These are phyloP conservation scores for Colletotrichum liaoningense DNA, from an alignment of 2,329 filamentous ascomycete genomes.

Conservation along the genomic window DNA sequence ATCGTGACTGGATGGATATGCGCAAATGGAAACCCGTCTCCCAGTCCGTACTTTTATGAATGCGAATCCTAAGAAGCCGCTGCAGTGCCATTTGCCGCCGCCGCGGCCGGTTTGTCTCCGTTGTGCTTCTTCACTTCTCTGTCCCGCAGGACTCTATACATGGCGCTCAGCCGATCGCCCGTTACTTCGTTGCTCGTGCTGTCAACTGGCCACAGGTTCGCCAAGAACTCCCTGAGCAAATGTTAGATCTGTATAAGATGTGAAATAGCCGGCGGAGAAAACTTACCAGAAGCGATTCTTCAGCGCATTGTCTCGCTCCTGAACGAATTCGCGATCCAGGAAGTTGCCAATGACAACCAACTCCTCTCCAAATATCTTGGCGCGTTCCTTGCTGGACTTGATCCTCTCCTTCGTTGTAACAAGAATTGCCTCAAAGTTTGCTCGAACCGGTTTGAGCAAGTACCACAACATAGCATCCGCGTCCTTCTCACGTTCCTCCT, in stretches of 20 bases:
- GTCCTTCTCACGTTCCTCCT: slow-evolving; percentile 58
- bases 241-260: slow-evolving; percentile 4
- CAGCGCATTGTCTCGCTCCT: slow-evolving; percentile 50
- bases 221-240: slow-evolving; percentile 54
- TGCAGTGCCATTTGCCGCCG: slow-evolving; percentile 34
- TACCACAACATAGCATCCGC: slow-evolving; percentile 61
- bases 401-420: slow-evolving; percentile 72
- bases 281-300: slow-evolving; percentile 39
- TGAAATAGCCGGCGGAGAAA: too few species aligned
- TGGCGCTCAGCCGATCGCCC: slow-evolving; percentile 55
- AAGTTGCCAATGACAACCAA: slow-evolving; percentile 72
- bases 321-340: slow-evolving; percentile 53
- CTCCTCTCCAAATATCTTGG: slow-evolving; percentile 70
- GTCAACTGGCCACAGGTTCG: slow-evolving; percentile 59
- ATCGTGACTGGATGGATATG: slow-evolving; percentile 27
- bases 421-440: slow-evolving; percentile 69
- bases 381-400: slow-evolving; percentile 70
- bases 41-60: slow-evolving; percentile 24
- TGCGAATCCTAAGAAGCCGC: slow-evolving; percentile 28
- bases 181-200: slow-evolving; percentile 57
- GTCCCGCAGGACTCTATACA: slow-evolving; percentile 54
- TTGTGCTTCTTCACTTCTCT: slow-evolving; percentile 43
- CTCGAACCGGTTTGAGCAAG: slow-evolving; percentile 67
- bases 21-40: slow-evolving; percentile 10
- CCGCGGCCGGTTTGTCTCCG: slow-evolving; percentile 22